These are phyloP conservation scores for Maudiozyma humilis DNA, from an alignment of 1,139 yeast species.

Conservation along the genomic window DNA sequence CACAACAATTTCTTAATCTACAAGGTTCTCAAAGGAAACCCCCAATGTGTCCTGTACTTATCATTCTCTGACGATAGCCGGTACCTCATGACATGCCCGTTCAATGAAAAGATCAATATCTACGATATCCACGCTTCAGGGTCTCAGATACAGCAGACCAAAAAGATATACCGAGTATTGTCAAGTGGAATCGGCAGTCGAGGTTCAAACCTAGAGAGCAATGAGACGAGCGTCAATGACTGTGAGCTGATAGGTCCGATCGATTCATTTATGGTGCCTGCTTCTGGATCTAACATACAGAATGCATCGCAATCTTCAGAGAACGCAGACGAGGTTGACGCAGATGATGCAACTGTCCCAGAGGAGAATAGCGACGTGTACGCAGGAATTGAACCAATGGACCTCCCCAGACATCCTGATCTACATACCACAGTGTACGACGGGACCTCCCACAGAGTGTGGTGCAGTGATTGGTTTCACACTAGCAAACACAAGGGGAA, in stretches of 20 bases:
- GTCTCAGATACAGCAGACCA: too few species aligned
- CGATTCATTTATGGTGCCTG: constrained; percentile 20
- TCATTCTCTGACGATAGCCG: constrained; percentile 66
- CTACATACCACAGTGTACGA: too few species aligned
- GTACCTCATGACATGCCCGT: constrained; percentile 59
- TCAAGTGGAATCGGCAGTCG: too few species aligned
- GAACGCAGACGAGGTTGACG: too few species aligned
- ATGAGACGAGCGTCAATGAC: not conserved
- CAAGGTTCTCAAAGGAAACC: constrained; percentile 39
- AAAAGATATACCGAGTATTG: too few species aligned
- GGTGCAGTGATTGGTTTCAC: constrained; percentile 75
- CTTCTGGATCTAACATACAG: not conserved
- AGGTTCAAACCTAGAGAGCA: not conserved
- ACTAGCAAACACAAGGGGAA: constrained; percentile 35
- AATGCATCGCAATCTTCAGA: too few species aligned
- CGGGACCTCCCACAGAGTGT: constrained; percentile 33
- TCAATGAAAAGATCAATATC: constrained; percentile 56
- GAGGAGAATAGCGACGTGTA: too few species aligned
- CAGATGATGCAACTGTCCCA: too few species aligned
- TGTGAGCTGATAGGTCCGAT: constrained; percentile 8
- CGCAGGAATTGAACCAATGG: too few species aligned
- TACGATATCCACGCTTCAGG: constrained; percentile 53
- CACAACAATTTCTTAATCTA: constrained; percentile 42
- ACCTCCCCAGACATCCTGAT: too few species aligned
- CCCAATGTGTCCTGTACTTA: constrained; percentile 56